Conservation (phyloP, 2,329 filamentous ascomycete genomes). For the Allantophomopsis lycopodina region DNA sequence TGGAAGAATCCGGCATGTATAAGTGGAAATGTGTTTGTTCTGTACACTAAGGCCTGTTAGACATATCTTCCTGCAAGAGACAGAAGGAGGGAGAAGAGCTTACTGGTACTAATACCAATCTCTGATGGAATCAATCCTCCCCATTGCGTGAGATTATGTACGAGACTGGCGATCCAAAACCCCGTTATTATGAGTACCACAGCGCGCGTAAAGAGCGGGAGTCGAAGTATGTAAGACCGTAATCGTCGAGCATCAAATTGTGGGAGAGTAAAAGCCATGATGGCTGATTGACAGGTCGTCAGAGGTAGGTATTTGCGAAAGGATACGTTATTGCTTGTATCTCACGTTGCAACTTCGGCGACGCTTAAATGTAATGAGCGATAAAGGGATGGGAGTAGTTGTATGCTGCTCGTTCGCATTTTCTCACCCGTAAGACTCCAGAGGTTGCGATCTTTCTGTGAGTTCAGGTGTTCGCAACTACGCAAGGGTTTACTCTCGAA, state of each 20-base stretch:
- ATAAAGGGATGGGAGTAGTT: no score
- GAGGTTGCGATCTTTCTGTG: no score
- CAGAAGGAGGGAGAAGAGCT: slow-evolving; percentile 18
- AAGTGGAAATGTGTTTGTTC: slow-evolving; percentile 83
- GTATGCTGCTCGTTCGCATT: no score
- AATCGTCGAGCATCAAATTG: slow-evolving; percentile 58
- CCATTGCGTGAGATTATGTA: slow-evolving; percentile 65
- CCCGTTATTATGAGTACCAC: slow-evolving; percentile 52
- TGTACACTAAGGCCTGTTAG: slow-evolving; percentile 51
- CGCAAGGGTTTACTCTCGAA: no score
- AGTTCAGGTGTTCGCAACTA: no score
- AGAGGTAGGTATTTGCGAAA: no score
- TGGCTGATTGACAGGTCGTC: neutral
- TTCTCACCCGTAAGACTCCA: no score
- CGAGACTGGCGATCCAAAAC: slow-evolving; percentile 55
- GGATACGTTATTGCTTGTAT: no score
- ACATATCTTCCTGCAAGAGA: neutral
- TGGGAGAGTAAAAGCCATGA: slow-evolving; percentile 17
- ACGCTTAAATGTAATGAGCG: no score
- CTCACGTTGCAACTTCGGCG: no score
- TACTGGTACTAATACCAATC: slow-evolving; percentile 59
- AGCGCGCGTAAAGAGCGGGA: slow-evolving; percentile 77
- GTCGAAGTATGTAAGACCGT: slow-evolving; percentile 66
- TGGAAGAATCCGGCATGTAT: slow-evolving; percentile 77
- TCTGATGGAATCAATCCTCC: slow-evolving; percentile 67